phyloP scores from a whole-genome alignment of 805 yeast species.

The Blastobotrys americana region DNA sequence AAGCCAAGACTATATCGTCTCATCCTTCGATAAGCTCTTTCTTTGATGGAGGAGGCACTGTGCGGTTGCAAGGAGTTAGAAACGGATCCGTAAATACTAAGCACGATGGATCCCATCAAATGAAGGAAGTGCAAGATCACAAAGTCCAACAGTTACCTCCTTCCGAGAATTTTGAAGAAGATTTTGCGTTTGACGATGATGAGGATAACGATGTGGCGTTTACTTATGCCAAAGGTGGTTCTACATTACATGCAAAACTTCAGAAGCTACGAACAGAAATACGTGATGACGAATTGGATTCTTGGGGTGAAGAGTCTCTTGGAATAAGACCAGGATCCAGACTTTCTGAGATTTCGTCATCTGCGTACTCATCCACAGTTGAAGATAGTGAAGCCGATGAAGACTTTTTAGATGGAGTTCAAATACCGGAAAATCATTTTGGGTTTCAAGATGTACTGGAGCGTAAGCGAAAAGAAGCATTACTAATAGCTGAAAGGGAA shows the following conservation, averaged over 20 bases:
- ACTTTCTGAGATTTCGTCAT: slow-evolving; percentile 8
- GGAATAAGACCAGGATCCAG: slow-evolving; percentile 13
- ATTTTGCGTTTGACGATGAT: slow-evolving; percentile 11
- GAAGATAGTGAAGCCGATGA: slow-evolving; percentile 13
- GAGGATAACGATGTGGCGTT: no score
- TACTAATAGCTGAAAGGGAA: slow-evolving; percentile 14
- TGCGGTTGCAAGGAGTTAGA: background rate
- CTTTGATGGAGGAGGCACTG: background rate
- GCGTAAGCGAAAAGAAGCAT: slow-evolving; percentile 8
- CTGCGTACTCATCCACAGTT: slow-evolving; percentile 5
- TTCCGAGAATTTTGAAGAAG: slow-evolving; percentile 15
- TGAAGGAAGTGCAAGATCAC: background rate
- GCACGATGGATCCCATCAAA: no score
- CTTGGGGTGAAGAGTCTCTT: slow-evolving; percentile 11
- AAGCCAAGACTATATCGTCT: background rate
- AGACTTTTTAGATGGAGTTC: slow-evolving; percentile 15
- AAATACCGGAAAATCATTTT: slow-evolving; percentile 9
- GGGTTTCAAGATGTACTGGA: slow-evolving; percentile 11
- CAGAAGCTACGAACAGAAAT: background rate
- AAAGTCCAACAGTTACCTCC: background rate
- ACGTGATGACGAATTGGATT: slow-evolving; percentile 10
- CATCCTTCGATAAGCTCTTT: background rate
- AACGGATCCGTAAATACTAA: background rate
- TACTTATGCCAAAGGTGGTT: no score
- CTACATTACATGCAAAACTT: no score